phyloP scores from a whole-genome alignment of 2,329 filamentous ascomycete genomes.

The Aspergillus pseudoviridinutans region DNA sequence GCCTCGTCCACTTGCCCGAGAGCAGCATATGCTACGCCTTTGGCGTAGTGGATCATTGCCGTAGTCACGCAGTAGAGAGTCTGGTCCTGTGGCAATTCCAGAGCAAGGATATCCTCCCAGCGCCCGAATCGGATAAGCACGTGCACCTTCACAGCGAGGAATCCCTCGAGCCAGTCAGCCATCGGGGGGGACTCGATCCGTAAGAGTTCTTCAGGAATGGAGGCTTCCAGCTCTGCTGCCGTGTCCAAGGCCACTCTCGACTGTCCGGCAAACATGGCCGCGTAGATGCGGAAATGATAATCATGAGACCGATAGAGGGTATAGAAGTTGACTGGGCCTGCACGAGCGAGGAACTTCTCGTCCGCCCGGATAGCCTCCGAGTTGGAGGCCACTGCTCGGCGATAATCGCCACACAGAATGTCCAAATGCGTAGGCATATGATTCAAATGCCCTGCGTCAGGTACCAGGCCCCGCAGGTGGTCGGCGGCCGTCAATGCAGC shows the following conservation, averaged over 20 bases:
- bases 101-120: conserved; percentile 62
- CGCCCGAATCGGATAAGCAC: conserved; percentile 68
- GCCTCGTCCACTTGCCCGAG: conserved; percentile 55
- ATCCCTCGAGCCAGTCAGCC: conserved; percentile 75
- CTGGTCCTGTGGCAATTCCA: conserved; percentile 55
- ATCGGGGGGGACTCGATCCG: conserved; percentile 65
- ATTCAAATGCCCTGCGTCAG: conserved; percentile 65
- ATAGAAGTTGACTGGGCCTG: conserved; percentile 66
- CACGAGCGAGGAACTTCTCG: conserved; percentile 57
- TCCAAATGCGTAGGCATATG: conserved; percentile 80
- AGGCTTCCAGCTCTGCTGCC: conserved; percentile 54
- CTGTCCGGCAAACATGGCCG: conserved; percentile 72
- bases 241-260: conserved; percentile 60
- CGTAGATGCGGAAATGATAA: conserved; percentile 71
- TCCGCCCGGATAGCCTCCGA: conserved; percentile 64
- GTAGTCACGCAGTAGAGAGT: conserved; percentile 66
- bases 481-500: conserved; percentile 59
- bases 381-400: conserved; percentile 63
- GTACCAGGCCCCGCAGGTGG: conserved; percentile 59
- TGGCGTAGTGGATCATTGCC: conserved; percentile 65
- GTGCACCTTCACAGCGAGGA: conserved; percentile 64
- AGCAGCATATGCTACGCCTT: conserved; percentile 63
- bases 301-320: conserved; percentile 71
- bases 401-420: conserved; percentile 68
- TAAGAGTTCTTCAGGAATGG: conserved; percentile 61